Percentiles rank a stretch among this genome's conserved stretches.
phyloP scores from a whole-genome alignment of 2,329 filamentous ascomycete genomes.

The Neodidymelliopsis sp. region DNA sequence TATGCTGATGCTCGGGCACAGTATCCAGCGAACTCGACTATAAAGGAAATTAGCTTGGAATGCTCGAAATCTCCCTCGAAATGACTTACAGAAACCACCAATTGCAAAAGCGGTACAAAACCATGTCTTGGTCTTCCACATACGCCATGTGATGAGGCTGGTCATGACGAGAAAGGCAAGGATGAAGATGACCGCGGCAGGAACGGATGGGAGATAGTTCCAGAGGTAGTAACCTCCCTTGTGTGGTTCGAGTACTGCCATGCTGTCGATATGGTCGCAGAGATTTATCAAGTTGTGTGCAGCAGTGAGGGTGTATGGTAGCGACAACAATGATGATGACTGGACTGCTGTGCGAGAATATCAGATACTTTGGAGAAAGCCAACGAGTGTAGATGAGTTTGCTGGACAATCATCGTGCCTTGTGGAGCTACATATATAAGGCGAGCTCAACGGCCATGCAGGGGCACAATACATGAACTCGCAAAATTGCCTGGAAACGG shows the following conservation, averaged over 20 bases:
- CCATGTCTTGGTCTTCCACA: slow-evolving; percentile 49
- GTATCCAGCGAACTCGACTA: slow-evolving; percentile 62
- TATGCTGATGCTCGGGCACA: slow-evolving; percentile 52
- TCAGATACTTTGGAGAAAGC: too few species aligned
- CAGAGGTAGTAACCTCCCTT: slow-evolving; percentile 27
- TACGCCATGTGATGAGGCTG: slow-evolving; percentile 32
- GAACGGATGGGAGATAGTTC: slow-evolving; percentile 53
- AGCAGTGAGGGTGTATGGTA: too few species aligned
- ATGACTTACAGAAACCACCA: slow-evolving; percentile 56
- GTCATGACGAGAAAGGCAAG: slow-evolving; percentile 52
- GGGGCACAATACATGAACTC: neutral
- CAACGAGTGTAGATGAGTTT: too few species aligned
- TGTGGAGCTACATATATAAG: neutral
- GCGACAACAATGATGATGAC: too few species aligned
- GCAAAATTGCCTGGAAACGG: neutral
- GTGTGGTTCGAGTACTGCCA: slow-evolving; percentile 7
- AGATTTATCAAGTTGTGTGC: too few species aligned
- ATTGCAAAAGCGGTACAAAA: slow-evolving; percentile 60
- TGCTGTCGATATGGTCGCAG: slow-evolving; percentile 25
- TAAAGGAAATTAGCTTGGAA: too few species aligned
- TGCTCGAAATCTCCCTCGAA: too few species aligned
- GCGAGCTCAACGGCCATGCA: neutral
- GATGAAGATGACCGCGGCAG: slow-evolving; percentile 56
- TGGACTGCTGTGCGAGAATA: too few species aligned
- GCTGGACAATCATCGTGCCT: too few species aligned